Conservation (phyloP, 225 moss, liverwort and hornwort species). For the Polytrichum formosum region DNA sequence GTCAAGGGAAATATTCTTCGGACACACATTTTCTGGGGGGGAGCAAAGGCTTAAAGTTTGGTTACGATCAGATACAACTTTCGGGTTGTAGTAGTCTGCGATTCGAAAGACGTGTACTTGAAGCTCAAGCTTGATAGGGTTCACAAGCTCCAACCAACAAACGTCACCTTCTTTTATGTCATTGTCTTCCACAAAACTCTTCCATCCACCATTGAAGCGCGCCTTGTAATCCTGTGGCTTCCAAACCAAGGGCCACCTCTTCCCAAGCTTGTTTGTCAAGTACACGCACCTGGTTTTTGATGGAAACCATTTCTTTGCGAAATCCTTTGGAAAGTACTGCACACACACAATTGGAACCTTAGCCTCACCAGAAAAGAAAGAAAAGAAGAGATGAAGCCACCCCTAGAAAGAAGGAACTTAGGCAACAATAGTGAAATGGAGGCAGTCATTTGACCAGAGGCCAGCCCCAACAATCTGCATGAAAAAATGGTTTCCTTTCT, state of each 20-base stretch:
- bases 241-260: slow-evolving; percentile 3
- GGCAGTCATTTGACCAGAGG: no score
- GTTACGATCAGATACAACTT: not conserved
- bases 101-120: slow-evolving; percentile 1
- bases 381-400: no score
- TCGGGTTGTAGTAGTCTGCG: not conserved
- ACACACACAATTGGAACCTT: not conserved
- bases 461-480: no score
- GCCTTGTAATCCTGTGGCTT: not conserved
- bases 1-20: not conserved
- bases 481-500: no score
- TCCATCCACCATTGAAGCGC: slow-evolving; percentile 1
- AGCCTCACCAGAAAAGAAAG: not conserved
- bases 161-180: not conserved
- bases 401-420: no score
- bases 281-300: not conserved
- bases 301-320: slow-evolving; percentile 2
- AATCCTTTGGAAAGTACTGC: not conserved
- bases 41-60: no score
- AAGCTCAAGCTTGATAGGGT: not conserved
- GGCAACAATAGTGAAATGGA: no score
- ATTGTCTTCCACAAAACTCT: not conserved
- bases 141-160: not conserved
- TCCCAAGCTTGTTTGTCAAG: not conserved
- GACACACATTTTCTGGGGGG: not conserved